A percentile compares a stretch with the other conserved stretches of the same genome.
These are phyloP conservation scores for Acorus calamus DNA, from an alignment of 106 monocot species.

Conservation along the genomic window DNA sequence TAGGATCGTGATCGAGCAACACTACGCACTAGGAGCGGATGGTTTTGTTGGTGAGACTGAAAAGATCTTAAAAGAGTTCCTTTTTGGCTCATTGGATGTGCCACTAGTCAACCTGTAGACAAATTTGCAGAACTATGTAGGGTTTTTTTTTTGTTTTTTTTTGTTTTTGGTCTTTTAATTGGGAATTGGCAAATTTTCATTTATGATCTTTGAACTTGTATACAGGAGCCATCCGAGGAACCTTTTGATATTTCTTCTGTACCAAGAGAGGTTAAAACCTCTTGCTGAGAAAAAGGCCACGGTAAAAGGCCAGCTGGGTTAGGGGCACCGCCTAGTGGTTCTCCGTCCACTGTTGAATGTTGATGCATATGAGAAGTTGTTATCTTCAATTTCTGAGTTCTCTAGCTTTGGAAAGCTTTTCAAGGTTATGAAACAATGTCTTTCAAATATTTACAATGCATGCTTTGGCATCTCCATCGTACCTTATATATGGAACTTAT, in stretches of 20 bases:
- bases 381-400: slow-evolving; percentile 83
- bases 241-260: slow-evolving; percentile 82
- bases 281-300: slow-evolving; percentile 81
- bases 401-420: slow-evolving; percentile 78
- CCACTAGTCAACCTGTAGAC: slow-evolving; percentile 81
- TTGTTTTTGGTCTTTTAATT: not conserved
- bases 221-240: slow-evolving; percentile 68
- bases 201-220: too few species aligned
- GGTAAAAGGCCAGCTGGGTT: slow-evolving; percentile 60
- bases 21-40: slow-evolving; percentile 57
- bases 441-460: too few species aligned
- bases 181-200: too few species aligned
- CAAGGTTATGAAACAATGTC: slow-evolving; percentile 35
- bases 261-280: slow-evolving; percentile 69
- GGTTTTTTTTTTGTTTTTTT: not conserved
- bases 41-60: slow-evolving; percentile 37
- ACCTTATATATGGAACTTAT: not conserved
- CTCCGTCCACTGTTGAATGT: slow-evolving; percentile 45
- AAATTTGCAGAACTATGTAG: slow-evolving; percentile 79
- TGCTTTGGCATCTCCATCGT: not conserved
- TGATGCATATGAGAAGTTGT: slow-evolving; percentile 83
- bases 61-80: slow-evolving; percentile 81
- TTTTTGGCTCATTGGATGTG: slow-evolving; percentile 81
- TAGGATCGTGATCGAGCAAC: slow-evolving; percentile 97
- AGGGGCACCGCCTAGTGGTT: slow-evolving; percentile 39